phyloP scores from a whole-genome alignment of 768 basidiomycete species.

The Lactarius sanguifluus region DNA sequence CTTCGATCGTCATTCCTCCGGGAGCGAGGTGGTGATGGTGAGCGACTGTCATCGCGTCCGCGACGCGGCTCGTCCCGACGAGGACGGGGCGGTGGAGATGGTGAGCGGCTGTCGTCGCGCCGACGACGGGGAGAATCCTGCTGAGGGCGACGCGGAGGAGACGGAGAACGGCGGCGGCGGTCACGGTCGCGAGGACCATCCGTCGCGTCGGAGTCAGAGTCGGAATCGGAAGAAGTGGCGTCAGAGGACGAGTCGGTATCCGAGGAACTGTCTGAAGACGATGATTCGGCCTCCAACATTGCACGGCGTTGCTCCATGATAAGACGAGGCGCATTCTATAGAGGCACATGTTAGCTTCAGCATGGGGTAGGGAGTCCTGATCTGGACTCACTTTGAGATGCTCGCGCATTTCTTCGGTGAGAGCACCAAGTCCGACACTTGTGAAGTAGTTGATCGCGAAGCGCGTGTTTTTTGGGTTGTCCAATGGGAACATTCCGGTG shows the following conservation, averaged over 20 bases:
- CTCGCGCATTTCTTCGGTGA: slow-evolving; percentile 97
- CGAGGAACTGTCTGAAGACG: slow-evolving; percentile 43
- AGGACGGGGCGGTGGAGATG: slow-evolving; percentile 30
- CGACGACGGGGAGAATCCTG: slow-evolving; percentile 28
- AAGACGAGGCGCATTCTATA: slow-evolving; percentile 85
- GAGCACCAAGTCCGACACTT: slow-evolving; percentile 81
- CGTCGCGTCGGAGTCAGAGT: slow-evolving; percentile 41
- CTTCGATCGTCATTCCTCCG: slow-evolving; percentile 16
- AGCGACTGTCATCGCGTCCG: slow-evolving; percentile 20
- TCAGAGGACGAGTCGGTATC: slow-evolving; percentile 43
- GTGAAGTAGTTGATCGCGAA: slow-evolving; percentile 99
- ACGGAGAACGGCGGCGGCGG: slow-evolving; percentile 35
- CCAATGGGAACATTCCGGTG: slow-evolving; percentile 89
- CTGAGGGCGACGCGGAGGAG: slow-evolving; percentile 37
- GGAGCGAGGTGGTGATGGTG: slow-evolving; percentile 25
- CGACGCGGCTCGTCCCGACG: slow-evolving; percentile 28
- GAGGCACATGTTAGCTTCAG: slow-evolving; percentile 20
- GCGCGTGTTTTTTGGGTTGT: slow-evolving; percentile 94
- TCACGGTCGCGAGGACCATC: slow-evolving; percentile 35
- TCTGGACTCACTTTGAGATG: slow-evolving; percentile 73
- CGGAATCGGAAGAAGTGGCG: slow-evolving; percentile 41
- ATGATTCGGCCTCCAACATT: slow-evolving; percentile 69
- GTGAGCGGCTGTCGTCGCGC: slow-evolving; percentile 29
- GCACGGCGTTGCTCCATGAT: slow-evolving; percentile 95
- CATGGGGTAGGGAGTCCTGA: background rate